phyloP scores from a whole-genome alignment of 2,329 filamentous ascomycete genomes.

The Scortechinia acanthostroma region DNA sequence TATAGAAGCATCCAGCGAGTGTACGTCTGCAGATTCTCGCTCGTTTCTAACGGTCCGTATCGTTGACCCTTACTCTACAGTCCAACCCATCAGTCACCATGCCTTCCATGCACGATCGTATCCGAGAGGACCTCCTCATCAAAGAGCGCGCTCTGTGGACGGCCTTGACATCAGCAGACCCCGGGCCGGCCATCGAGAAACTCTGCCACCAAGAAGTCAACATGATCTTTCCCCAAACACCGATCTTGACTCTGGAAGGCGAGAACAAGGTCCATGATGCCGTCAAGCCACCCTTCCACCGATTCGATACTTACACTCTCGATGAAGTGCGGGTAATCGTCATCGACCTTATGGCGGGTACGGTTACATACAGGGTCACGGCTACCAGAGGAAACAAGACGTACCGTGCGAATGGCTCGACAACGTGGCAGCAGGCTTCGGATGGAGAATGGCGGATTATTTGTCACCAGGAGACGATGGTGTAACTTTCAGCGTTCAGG shows the following conservation, averaged over 20 bases:
- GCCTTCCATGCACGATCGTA: constrained; percentile 24
- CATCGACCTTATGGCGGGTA: constrained; percentile 8
- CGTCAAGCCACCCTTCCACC: constrained; percentile 20
- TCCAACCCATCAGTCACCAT: constrained; percentile 14
- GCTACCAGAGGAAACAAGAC: constrained; percentile 13
- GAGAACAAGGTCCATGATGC: constrained; percentile 12
- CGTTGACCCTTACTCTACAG: too few relatives aligned
- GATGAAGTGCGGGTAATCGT: constrained; percentile 18
- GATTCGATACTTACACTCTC: constrained; percentile 19
- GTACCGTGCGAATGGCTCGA: constrained; percentile 17
- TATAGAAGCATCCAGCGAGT: too few relatives aligned
- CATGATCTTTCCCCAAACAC: constrained; percentile 19
- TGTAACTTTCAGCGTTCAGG: too few relatives aligned
- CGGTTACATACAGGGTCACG: constrained; percentile 19
- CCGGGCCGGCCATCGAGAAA: constrained; percentile 19
- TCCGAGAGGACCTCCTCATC: constrained; percentile 19
- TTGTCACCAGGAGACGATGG: constrained; percentile 21
- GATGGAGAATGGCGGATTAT: constrained; percentile 24
- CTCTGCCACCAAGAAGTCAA: constrained; percentile 18
- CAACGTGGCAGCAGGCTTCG: constrained; percentile 24
- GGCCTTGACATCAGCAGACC: constrained; percentile 22
- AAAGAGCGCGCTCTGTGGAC: constrained; percentile 25
- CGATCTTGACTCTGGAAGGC: constrained; percentile 19
- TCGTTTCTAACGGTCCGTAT: too few relatives aligned
- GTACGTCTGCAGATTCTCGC: too few relatives aligned